Base-by-base conservation (phyloP, 495 filamentous ascomycete genomes). In the Trichoderma asperelloides region DNA sequence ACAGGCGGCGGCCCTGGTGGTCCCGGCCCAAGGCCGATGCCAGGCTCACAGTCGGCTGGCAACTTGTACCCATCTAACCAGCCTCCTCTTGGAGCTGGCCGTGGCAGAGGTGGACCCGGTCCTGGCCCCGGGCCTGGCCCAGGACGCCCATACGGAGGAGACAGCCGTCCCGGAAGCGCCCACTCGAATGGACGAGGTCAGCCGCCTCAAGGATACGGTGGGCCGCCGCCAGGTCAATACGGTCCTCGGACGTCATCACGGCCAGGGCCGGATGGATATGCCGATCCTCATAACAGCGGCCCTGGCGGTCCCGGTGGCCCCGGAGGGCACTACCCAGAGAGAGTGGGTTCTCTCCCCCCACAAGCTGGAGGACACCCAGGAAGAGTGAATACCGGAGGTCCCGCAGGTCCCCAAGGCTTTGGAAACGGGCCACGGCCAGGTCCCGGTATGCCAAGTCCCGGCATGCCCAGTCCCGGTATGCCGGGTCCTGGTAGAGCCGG, bases 81-180 rank as follows among this genome's bases (percentile, higher is more conserved):
- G 7, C 62, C n/a, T 12, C 62, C 30, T 11, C 62, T 16, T 16
- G 27, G n/a, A 23, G 64, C 69, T 15, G 49, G 63, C 63, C 76
- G 74, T 27, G 71, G 69, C 37, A 75, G 78, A 11, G 69, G 75
- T 16, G 51, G 64, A 6, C 74, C 69, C 12, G 75, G 78, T 3
- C 62, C 60, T 62, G 27, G 60, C n/a, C 62, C 18, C 25, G 51
- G 21, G 18, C 51, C 51, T 12, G 23, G 16, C 2, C 45, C 16
- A 2, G 45, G 51, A 15, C 51, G 51, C 25, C 51, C 51, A 28
- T 60, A 60, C 27, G 21, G 21, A 11, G 25, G 23, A 9, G 51
- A 60, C 25, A 60, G 51, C 25, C 51, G 51, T 21, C 51, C 51
- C 18, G 51, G 51, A 8, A 60, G 51, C 62, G 62, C 62, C 16